These are phyloP conservation scores for Populus alba DNA, from an alignment of 345 rosid genomes.

Conservation along the genomic window DNA sequence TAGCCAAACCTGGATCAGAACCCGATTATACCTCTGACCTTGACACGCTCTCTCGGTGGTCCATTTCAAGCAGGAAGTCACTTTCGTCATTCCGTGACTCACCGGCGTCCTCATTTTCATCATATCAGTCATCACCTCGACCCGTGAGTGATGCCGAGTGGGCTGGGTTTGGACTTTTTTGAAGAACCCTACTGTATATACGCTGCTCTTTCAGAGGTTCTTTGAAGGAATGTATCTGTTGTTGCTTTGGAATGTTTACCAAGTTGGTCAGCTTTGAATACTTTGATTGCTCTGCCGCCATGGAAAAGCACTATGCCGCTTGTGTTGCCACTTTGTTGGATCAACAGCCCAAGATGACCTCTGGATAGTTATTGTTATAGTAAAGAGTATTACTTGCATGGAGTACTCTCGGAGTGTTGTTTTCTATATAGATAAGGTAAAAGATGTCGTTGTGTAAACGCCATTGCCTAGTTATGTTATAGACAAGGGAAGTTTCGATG, in stretches of 20 bases:
- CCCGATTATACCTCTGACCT: slow-evolving; percentile 41
- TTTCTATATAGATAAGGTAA: not conserved
- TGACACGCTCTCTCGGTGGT: slow-evolving; percentile 51
- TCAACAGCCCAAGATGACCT: slow-evolving; percentile 1
- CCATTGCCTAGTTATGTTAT: not conserved
- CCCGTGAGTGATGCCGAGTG: slow-evolving; percentile 50
- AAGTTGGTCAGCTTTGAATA: not conserved
- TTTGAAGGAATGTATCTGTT: not conserved
- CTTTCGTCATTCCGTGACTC: slow-evolving; percentile 51
- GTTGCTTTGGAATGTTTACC: not conserved
- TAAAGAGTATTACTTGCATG: not conserved
- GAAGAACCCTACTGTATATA: not conserved
- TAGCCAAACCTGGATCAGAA: slow-evolving; percentile 24
- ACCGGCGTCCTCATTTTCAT: slow-evolving; percentile 59
- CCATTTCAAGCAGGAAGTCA: slow-evolving; percentile 58
- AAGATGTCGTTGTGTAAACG: not conserved
- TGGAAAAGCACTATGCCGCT: not conserved
- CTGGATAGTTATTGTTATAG: not conserved
- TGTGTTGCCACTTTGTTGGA: not conserved
- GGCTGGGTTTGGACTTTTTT: slow-evolving; percentile 76
- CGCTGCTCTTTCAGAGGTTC: too few species aligned
- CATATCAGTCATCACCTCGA: slow-evolving; percentile 65
- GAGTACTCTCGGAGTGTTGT: not conserved
- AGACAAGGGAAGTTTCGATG: not conserved
- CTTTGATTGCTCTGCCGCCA: not conserved